Evolutionary conservation across 2,329 filamentous ascomycete species (phyloP).

Genomic region (Aspergillus aculeatus): DNA sequence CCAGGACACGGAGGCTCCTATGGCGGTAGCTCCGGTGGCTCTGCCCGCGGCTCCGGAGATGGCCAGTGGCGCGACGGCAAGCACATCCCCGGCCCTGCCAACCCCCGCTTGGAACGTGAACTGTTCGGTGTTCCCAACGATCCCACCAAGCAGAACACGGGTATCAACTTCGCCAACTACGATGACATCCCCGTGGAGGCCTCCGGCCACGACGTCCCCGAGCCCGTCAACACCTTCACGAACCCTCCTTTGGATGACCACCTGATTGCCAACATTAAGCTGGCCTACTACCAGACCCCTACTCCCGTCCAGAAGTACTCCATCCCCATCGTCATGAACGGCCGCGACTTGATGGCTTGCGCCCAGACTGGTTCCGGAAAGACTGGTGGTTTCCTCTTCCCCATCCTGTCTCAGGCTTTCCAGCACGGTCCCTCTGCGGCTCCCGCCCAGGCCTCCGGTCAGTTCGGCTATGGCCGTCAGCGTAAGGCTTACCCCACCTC

Average conservation of each 20-base stretch:
- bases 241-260: slow-evolving; percentile 96
- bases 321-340: slow-evolving; percentile 96
- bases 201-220: slow-evolving; percentile 88
- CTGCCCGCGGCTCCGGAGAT: slow-evolving; percentile 81
- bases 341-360: slow-evolving; percentile 98
- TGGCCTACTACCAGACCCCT: slow-evolving; percentile 91
- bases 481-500: slow-evolving; percentile 98
- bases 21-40: slow-evolving; percentile 40
- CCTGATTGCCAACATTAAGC: slow-evolving; percentile 85
- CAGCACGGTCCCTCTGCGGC: slow-evolving; percentile 75
- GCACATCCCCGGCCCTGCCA: slow-evolving; percentile 85
- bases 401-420: slow-evolving; percentile 97
- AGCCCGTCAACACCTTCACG: slow-evolving; percentile 84
- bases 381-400: slow-evolving; percentile 99
- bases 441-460: slow-evolving; percentile 62
- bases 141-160: slow-evolving; percentile 90
- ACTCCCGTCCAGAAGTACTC: slow-evolving; percentile 99
- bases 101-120: slow-evolving; percentile 88
- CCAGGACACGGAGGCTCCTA: slow-evolving; percentile 46
- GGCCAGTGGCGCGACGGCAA: slow-evolving; percentile 97
- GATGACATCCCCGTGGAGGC: slow-evolving; percentile 99
- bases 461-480: slow-evolving; percentile 77
- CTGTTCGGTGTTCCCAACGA: slow-evolving; percentile 91
- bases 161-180: slow-evolving; percentile 99
- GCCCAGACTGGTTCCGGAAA: slow-evolving; percentile 99